phyloP scores from a whole-genome alignment of 2,329 filamentous ascomycete genomes.

The Geoglossum cookeanum region DNA sequence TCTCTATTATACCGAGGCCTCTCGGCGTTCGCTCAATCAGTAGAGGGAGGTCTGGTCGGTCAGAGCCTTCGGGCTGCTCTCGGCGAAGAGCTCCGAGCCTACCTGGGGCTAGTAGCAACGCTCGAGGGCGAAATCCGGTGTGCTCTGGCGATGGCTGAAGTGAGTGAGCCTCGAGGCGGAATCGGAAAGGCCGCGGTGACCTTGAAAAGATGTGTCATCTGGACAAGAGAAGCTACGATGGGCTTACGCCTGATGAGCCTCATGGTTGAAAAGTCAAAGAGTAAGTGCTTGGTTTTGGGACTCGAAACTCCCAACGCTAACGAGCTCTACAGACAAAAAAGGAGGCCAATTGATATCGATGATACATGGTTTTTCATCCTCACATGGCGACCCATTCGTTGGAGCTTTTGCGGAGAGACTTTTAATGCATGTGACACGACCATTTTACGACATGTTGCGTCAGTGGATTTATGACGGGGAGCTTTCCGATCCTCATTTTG shows the following conservation, averaged over 20 bases:
- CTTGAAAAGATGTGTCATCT: conserved; percentile 84
- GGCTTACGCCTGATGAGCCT: conserved; percentile 81
- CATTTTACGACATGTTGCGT: conserved; percentile 90
- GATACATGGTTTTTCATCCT: conserved; percentile 82
- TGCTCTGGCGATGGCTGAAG: conserved; percentile 50
- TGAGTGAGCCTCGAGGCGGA: conserved; percentile 44
- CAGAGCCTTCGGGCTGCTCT: conserved; percentile 86
- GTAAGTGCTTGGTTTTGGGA: conserved; percentile 21
- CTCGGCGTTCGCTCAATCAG: conserved; percentile 61
- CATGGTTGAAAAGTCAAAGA: conserved; percentile 79
- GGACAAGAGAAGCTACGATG: conserved; percentile 95
- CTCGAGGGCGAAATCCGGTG: conserved; percentile 80
- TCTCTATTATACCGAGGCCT: conserved; percentile 77
- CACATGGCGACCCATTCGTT: conserved; percentile 89
- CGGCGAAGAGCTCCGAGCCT: conserved; percentile 66
- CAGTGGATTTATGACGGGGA: conserved; percentile 98
- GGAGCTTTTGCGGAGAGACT: conserved; percentile 82
- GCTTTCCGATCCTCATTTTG: conserved; percentile 81
- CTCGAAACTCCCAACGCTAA: not conserved
- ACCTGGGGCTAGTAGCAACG: conserved; percentile 77
- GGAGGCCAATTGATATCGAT: conserved; percentile 86
- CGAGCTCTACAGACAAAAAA: conserved; percentile 34
- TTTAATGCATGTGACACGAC: conserved; percentile 67
- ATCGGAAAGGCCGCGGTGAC: conserved; percentile 81
- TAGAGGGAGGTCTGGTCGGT: conserved; percentile 65